phyloP scores from a whole-genome alignment of 1,284 basidiomycete genomes.

The Neolentinus lepideus region DNA sequence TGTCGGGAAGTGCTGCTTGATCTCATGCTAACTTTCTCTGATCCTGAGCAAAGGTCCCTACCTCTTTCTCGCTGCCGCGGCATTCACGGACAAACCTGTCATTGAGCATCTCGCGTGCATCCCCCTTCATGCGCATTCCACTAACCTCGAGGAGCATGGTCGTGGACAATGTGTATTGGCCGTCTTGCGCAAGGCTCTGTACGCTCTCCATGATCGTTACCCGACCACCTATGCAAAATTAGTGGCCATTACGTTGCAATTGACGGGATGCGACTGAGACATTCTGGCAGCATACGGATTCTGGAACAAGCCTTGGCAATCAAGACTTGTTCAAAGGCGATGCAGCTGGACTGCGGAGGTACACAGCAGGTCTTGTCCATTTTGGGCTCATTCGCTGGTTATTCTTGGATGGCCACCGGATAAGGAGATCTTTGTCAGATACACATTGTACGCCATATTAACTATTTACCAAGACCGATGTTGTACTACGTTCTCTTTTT shows the following conservation, averaged over 20 bases:
- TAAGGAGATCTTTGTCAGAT: background rate
- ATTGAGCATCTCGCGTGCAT: constrained; percentile 3
- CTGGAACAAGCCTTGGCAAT: constrained; percentile 46
- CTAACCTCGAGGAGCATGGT: background rate
- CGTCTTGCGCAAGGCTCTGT: too few species aligned
- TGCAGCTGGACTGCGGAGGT: constrained; percentile 7
- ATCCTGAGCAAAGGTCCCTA: background rate
- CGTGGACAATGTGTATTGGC: too few species aligned
- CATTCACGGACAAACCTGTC: background rate
- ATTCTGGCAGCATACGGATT: constrained; percentile 60
- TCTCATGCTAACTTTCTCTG: too few species aligned
- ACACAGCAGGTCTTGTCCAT: constrained; percentile 5
- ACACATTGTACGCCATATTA: too few species aligned
- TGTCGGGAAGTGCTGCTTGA: too few species aligned
- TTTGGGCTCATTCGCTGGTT: background rate
- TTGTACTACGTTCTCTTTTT: too few species aligned
- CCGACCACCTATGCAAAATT: too few species aligned
- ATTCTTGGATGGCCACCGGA: background rate
- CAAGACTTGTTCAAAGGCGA: constrained; percentile 18
- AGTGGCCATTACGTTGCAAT: background rate
- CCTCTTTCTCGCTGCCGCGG: background rate
- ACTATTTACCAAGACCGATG: too few species aligned
- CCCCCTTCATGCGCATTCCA: background rate
- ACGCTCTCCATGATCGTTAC: too few species aligned
- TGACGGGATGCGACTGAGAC: constrained; percentile 23